Evolutionary conservation across 2,329 filamentous ascomycete species (phyloP), one percentile per base, ranked within the genome.

Genomic region (Corynespora cassiicola): DNA sequence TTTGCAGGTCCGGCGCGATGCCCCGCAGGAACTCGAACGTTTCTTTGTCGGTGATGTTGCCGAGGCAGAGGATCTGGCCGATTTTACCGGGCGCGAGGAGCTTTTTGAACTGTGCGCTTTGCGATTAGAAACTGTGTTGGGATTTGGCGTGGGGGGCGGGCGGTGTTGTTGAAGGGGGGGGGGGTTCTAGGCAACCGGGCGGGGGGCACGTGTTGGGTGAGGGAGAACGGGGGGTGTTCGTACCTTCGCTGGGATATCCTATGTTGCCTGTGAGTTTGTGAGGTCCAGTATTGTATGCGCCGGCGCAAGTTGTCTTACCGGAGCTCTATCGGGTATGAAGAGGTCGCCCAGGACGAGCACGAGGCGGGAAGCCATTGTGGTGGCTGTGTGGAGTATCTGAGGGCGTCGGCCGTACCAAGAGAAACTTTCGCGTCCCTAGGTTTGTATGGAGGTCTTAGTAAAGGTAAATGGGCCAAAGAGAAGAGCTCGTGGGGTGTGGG

Each of bases 1-100:
- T 79, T 54, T 87, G 84, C 25, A 87, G 74, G 58, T 87, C 84
- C 4, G 78, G 77, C 5, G 78, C 75, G 39, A 80, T 73, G 44
- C 65, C 65, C 40, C 77, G 76, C 9, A 81, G 76, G 70, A 80
- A 81, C 41, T 77, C 70, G 67, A 77, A 80, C 35, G 77, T 80
- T 50, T 76, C 75, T 54, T 76, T 76, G 43, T 77, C 75, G 52
- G 78, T 81, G 34, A 81, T 74, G 60, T 81, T 81, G 39, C 78
- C 78, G 4, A 81, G 70, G 54, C 78, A 81, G 38, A 81, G 74
- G 42, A 80, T 80, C 42, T 80, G 77, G 45, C 75, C 75, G 48
- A 80, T 80, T 57, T 80, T 80, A 47, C 77, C 77, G 20, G 77
- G 77, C n/a, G 76, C 74, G 56, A 80, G 75, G 52, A 80, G 76